A percentile compares a stretch with the other conserved stretches of the same genome.
These are phyloP conservation scores for Nannochloropsis gaditana DNA, from an alignment of 108 stramenopile genomes.

Conservation along the genomic window DNA sequence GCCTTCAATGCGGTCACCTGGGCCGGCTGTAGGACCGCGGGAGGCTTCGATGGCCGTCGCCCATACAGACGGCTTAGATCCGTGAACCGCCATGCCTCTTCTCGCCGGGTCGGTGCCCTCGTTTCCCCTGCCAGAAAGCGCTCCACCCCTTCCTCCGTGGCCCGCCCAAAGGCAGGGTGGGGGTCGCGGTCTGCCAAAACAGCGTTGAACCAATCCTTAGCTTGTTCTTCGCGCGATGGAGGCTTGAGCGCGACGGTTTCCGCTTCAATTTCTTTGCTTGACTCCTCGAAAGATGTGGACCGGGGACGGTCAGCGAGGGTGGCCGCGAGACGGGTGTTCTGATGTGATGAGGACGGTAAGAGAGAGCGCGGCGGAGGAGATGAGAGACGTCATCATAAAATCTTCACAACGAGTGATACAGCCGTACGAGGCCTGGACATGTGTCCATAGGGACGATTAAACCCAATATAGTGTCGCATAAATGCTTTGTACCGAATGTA, in stretches of 20 bases:
- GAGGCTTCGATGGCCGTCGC: background rate
- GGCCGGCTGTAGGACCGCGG: background rate
- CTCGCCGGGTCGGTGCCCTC: background rate
- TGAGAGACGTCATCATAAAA: background rate
- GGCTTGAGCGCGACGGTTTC: background rate
- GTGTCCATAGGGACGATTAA: too few species aligned
- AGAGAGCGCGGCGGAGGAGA: background rate
- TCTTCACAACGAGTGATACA: too few species aligned
- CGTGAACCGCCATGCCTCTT: slow-evolving; percentile 1
- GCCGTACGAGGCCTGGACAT: too few species aligned
- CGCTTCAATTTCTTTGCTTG: background rate
- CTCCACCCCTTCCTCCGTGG: background rate
- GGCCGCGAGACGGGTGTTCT: background rate
- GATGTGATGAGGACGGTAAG: background rate
- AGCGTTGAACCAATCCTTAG: background rate
- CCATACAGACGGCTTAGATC: background rate
- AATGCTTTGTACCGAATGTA: too few species aligned
- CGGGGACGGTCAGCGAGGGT: background rate
- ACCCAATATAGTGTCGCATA: too few species aligned
- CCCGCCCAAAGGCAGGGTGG: background rate
- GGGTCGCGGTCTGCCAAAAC: background rate
- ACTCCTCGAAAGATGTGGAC: background rate
- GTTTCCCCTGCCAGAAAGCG: background rate
- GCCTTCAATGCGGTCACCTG: background rate
- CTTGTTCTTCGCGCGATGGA: background rate